Base-by-base conservation (phyloP, 805 yeast species). In the Schwanniomyces pseudopolymorphus region DNA sequence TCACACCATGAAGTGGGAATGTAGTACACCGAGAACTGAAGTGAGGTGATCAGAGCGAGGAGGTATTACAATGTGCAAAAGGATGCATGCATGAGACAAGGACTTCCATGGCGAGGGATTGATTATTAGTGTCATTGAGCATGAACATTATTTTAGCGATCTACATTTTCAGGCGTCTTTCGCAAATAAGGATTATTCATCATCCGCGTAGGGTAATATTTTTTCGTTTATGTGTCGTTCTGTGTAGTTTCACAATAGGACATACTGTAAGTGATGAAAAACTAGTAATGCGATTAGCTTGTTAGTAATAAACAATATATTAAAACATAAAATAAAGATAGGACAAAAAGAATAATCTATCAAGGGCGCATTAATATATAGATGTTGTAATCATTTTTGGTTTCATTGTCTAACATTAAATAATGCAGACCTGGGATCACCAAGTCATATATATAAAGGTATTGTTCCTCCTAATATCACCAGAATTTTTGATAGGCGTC, bases 311-410 rank as follows among this genome's bases (percentile, higher is more conserved):
- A 16, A 5, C 13, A 31, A 14, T 31, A 31, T 16, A 31, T 31
- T 31, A 31, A 31, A 31, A 31, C 35, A 31, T 31, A 31, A 6
- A 31, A 31, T 14, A 14, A 31, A 31, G 19, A 36, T n/a, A 19
- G 25, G 25, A 36, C 39, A 36, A 36, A 36, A 20, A 20, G 5
- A n/a, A 26, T 39, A 26, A 39, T 39, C 41, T 39, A 39, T 39
- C 25, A 39, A 25, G 25, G 33, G 41, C 41, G 21, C 41, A 39
- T 39, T 39, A 39, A 36, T 36, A 36, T 36, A 36, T 36, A 36
- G 20, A 31, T 6, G 13, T 31, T 31, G 19, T n/a, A 31, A 31
- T 17, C 17, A 14, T 31, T 16, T 31, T 31, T 26, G 28, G 13
- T 26, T 26, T 31, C 19, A 31, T 31, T 31, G 19, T 31, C 35